Base-by-base conservation (phyloP, 2,329 filamentous ascomycete species). In the Daldinia sp. region DNA sequence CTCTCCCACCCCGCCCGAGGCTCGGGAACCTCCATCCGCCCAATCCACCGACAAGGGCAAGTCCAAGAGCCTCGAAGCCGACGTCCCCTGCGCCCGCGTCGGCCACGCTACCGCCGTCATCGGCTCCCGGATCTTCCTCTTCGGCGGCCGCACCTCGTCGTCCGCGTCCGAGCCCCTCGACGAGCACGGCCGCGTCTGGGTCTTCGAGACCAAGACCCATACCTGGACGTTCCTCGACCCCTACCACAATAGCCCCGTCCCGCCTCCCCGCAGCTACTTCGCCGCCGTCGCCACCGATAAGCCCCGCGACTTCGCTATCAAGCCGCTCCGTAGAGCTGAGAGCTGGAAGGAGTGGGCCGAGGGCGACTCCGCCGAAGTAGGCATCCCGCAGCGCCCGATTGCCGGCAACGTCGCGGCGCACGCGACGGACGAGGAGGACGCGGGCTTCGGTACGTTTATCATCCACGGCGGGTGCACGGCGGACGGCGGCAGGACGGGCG, bases 401-500 rank as follows among this genome's bases (percentile, higher is more conserved):
- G 82, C 87, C 2, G 88, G 88, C 53, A 82, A 82, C 68, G 83
- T 89, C 50, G 87, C 88, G 5, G 86, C 85, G 71, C 79, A 80
- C 30, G 87, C 90, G 3, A 84, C 87, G 1, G 89, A 89, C 66
- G 86, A 90, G 73, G 87, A 88, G 73, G 82, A 82, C 2, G 84
- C 88, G 50, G 91, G 90, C 3, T 87, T 88, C 62, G 89, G 90
- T 20, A 92, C 88, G 0, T 82, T 97, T 51, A 90, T 92, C 76
- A 78, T 97, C 35, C 93, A 97, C 77, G 93, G 91, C 4, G 93
- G 93, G 3, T 92, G 90, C 74, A 85, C 92, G 0, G 85, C 87
- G 5, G 85, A 81, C 30, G 91, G 89, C 10, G 83, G 89, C 2
- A 82, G 92, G 2, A 82, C 83, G 42, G 82, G 83, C 10, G 93